These are phyloP conservation scores for Apiospora pterosperma DNA, from an alignment of 2,329 filamentous ascomycete genomes.

Conservation along the genomic window DNA sequence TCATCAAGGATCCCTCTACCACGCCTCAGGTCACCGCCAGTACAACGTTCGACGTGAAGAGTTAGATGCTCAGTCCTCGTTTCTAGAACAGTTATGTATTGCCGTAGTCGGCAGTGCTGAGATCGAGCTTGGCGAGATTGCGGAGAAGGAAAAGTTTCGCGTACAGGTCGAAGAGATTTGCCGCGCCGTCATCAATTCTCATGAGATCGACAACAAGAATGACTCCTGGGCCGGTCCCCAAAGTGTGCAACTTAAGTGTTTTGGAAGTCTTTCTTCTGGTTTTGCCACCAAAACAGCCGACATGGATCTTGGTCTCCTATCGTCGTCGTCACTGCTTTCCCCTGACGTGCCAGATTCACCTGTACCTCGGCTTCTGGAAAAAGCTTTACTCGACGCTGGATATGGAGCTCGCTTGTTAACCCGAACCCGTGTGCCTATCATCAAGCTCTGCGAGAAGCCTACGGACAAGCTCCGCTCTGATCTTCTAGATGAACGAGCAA, in stretches of 20 bases:
- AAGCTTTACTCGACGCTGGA: slow-evolving; percentile 66
- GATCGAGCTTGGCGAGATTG: slow-evolving; percentile 61
- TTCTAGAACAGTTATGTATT: slow-evolving; percentile 47
- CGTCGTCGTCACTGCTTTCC: slow-evolving; percentile 53
- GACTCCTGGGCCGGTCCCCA: slow-evolving; percentile 44
- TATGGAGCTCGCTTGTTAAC: slow-evolving; percentile 75
- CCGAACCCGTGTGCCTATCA: slow-evolving; percentile 78
- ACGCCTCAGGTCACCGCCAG: slow-evolving; percentile 24
- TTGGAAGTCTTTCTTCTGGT: slow-evolving; percentile 79
- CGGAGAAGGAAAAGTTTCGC: slow-evolving; percentile 70
- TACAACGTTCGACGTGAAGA: slow-evolving; percentile 37
- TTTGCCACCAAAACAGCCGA: slow-evolving; percentile 88
- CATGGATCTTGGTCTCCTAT: slow-evolving; percentile 81
- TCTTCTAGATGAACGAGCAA: slow-evolving; percentile 61
- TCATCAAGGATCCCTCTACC: slow-evolving; percentile 27
- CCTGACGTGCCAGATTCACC: slow-evolving; percentile 53
- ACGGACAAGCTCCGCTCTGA: slow-evolving; percentile 55
- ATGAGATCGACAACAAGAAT: slow-evolving; percentile 43
- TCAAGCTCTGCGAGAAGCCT: slow-evolving; percentile 79
- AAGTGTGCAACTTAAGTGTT: slow-evolving; percentile 69
- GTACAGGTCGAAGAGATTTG: slow-evolving; percentile 62
- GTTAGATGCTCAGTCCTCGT: slow-evolving; percentile 41
- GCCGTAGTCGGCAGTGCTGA: slow-evolving; percentile 55
- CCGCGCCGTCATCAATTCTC: slow-evolving; percentile 50
- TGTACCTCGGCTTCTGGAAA: slow-evolving; percentile 74